These are phyloP conservation scores for Auxenochlorella protothecoides DNA, from an alignment of 139 green algal genomes.

Conservation along the genomic window DNA sequence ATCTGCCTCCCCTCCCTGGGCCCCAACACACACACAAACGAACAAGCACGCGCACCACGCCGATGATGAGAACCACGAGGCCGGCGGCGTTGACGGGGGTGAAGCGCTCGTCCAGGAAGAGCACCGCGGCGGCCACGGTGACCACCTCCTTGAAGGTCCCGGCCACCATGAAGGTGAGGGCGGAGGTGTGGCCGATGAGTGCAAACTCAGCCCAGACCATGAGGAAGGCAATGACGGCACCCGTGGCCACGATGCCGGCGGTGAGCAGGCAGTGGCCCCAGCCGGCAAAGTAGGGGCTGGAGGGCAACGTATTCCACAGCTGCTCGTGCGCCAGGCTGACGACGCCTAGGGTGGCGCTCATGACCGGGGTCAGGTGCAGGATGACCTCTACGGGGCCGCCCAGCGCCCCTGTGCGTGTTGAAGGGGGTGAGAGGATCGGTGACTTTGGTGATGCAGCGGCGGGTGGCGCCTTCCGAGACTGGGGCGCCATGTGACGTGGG, in stretches of 20 bases:
- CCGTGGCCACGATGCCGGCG: constrained; percentile 35
- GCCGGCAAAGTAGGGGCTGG: constrained; percentile 54
- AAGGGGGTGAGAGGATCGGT: no score
- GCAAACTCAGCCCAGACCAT: constrained; percentile 75
- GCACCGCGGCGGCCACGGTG: constrained; percentile 58
- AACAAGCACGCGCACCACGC: constrained; percentile 31
- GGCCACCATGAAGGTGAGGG: constrained; percentile 89
- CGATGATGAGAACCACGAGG: constrained; percentile 64
- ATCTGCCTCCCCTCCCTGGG: no score
- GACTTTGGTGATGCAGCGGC: no score
- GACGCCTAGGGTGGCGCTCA: constrained; percentile 54
- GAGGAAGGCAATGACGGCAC: constrained; percentile 66
- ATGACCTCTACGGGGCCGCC: constrained; percentile 33
- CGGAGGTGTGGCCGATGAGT: constrained; percentile 74
- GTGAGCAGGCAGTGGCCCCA: constrained; percentile 26
- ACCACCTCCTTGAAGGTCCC: constrained; percentile 85
- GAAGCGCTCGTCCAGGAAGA: constrained; percentile 68
- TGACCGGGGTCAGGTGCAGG: constrained; percentile 51
- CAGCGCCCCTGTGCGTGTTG: not conserved
- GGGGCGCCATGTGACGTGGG: no score
- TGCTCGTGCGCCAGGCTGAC: constrained; percentile 56
- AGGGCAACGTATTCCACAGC: constrained; percentile 51
- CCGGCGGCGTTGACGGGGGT: constrained; percentile 63
- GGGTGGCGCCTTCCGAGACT: no score
- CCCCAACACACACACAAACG: no score